Percentiles rank a stretch among this genome's conserved stretches.
These are phyloP conservation scores for Ehretia macrophylla DNA, from an alignment of 257 asterid genomes.

Conservation along the genomic window DNA sequence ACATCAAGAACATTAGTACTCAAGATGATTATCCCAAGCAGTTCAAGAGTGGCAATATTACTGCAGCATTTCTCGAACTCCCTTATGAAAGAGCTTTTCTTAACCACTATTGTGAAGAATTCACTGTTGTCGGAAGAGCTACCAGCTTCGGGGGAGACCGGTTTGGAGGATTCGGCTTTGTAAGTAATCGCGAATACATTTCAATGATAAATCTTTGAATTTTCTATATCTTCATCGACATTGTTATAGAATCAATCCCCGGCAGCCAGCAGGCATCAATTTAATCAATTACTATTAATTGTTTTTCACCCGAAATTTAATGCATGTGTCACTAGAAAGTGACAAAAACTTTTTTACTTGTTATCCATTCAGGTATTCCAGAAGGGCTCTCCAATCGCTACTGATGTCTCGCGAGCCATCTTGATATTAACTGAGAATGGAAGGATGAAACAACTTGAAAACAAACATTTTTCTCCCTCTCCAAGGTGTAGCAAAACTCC, in stretches of 20 bases:
- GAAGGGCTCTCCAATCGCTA: constrained; percentile 31
- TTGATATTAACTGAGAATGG: constrained; percentile 25
- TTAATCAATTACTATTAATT: neutral
- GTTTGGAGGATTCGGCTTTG: constrained; percentile 15
- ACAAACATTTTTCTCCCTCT: constrained; percentile 14
- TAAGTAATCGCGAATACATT: no score
- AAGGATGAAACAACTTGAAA: constrained; percentile 9
- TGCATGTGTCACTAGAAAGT: no score
- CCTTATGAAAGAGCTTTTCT: constrained; percentile 32
- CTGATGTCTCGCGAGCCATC: constrained; percentile 33
- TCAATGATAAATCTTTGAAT: no score
- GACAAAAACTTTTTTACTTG: no score
- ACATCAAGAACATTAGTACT: constrained; percentile 15
- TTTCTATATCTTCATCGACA: no score
- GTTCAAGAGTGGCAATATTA: constrained; percentile 19
- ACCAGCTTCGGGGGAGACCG: constrained; percentile 30
- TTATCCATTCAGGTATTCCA: constrained; percentile 19
- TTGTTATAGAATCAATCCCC: no score
- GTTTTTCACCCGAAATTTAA: no score
- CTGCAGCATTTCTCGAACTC: constrained; percentile 34
- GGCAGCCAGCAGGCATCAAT: no score
- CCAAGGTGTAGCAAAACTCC: constrained; percentile 11
- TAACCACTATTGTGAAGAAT: constrained; percentile 21
- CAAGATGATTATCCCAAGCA: constrained; percentile 13
- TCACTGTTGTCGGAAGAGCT: constrained; percentile 18